Evolutionary conservation across 1,139 yeast genomes (phyloP).

Genomic region (Keqinozyma sinolaborantium): DNA sequence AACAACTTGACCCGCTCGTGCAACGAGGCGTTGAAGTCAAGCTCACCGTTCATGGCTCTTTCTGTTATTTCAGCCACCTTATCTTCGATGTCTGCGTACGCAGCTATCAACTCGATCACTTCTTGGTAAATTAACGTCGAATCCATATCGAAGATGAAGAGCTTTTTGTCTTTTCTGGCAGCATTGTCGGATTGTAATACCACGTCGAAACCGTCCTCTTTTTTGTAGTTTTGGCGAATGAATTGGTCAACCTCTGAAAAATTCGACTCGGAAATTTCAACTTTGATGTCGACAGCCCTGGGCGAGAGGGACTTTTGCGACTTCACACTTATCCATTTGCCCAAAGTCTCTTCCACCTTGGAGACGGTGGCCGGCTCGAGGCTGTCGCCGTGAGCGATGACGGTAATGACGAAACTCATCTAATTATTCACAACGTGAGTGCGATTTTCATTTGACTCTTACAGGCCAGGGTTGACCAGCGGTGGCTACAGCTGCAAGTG

Average conservation of each 20-base stretch:
- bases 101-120: slow-evolving; percentile 93
- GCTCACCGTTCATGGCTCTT: slow-evolving; percentile 95
- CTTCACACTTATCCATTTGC: slow-evolving; percentile 1
- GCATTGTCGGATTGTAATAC: slow-evolving; percentile 23
- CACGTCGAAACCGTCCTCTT: slow-evolving; percentile 23
- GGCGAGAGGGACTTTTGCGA: slow-evolving; percentile 11
- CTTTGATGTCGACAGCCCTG: slow-evolving; percentile 16
- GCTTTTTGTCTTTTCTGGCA: slow-evolving; percentile 48
- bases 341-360: slow-evolving; percentile 1
- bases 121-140: slow-evolving; percentile 95
- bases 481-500: no score
- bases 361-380: slow-evolving; percentile 2
- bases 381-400: slow-evolving; percentile 13
- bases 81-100: slow-evolving; percentile 30
- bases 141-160: slow-evolving; percentile 96
- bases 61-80: slow-evolving; percentile 65
- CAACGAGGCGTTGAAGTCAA: slow-evolving; percentile 85
- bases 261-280: slow-evolving; percentile 5
- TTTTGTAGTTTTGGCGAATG: slow-evolving; percentile 11
- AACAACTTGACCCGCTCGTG: slow-evolving; percentile 70
- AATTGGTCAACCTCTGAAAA: slow-evolving; percentile 3
- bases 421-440: no score
- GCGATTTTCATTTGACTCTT: no score
- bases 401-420: slow-evolving; percentile 12
- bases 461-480: no score